phyloP scores from a whole-genome alignment of 768 basidiomycete species.

The Lactarius sp. region DNA sequence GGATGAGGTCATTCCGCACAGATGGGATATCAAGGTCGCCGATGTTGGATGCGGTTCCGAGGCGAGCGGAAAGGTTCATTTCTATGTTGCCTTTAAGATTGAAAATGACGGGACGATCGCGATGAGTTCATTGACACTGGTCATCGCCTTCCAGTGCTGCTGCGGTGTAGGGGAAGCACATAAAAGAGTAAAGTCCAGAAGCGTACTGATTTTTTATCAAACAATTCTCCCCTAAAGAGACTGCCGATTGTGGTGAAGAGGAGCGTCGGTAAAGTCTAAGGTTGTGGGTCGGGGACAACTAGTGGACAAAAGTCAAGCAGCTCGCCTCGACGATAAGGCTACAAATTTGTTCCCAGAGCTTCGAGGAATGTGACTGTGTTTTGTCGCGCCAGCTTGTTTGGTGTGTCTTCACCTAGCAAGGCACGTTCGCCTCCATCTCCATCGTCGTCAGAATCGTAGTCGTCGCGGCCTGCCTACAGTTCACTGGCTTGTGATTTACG shows the following conservation, averaged over 20 bases:
- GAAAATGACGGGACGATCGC: slow-evolving; percentile 89
- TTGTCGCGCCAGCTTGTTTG: slow-evolving; percentile 31
- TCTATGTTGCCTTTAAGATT: slow-evolving; percentile 98
- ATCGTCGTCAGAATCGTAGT: slow-evolving; percentile 20
- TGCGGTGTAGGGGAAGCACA: neutral
- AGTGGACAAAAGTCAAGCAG: neutral
- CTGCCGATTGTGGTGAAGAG: slow-evolving; percentile 79
- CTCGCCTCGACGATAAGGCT: slow-evolving; percentile 69
- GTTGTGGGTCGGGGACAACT: slow-evolving; percentile 3
- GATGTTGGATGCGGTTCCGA: slow-evolving; percentile 93
- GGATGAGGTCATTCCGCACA: slow-evolving; percentile 57
- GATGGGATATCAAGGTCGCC: slow-evolving; percentile 79
- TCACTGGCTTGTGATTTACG: too few species aligned
- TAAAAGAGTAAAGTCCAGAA: slow-evolving; percentile 26
- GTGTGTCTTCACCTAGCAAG: slow-evolving; percentile 38
- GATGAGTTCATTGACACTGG: slow-evolving; percentile 87
- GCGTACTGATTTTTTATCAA: slow-evolving; percentile 78
- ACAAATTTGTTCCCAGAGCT: slow-evolving; percentile 51
- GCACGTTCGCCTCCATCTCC: slow-evolving; percentile 42
- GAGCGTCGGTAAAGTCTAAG: slow-evolving; percentile 81
- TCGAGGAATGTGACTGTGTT: slow-evolving; percentile 13
- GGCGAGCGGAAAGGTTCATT: slow-evolving; percentile 94
- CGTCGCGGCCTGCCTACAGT: too few species aligned
- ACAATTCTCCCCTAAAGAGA: slow-evolving; percentile 84
- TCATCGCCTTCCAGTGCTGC: slow-evolving; percentile 87